These are phyloP conservation scores for Clathrospora elynae DNA, from an alignment of 2,329 filamentous ascomycete species.

Conservation along the genomic window DNA sequence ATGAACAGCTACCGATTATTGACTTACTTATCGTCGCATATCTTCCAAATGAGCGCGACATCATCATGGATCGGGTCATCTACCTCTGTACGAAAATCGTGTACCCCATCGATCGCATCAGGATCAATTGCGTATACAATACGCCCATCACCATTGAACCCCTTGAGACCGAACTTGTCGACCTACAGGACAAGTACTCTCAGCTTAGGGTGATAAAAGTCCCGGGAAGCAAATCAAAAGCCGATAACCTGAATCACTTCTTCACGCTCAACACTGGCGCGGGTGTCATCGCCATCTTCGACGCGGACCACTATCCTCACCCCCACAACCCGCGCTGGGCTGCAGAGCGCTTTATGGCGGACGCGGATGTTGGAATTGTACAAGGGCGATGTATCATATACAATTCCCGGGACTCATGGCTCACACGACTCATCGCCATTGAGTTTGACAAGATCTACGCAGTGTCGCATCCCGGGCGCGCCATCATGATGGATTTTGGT, in stretches of 20 bases:
- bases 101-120: conserved; percentile 51
- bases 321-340: conserved; percentile 54
- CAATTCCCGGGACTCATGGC: conserved; percentile 50
- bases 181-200: conserved; percentile 42
- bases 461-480: conserved; percentile 53
- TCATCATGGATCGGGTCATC: conserved; percentile 51
- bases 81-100: conserved; percentile 52
- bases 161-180: conserved; percentile 48
- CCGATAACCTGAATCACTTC: conserved; percentile 56
- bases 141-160: conserved; percentile 52
- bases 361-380: conserved; percentile 51
- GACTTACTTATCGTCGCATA: conserved; percentile 56
- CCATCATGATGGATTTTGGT: conserved; percentile 52
- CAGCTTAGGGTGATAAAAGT: conserved; percentile 53
- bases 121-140: conserved; percentile 55
- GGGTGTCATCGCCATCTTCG: conserved; percentile 53
- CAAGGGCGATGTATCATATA: conserved; percentile 56
- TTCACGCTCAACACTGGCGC: conserved; percentile 49
- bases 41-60: conserved; percentile 55
- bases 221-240: conserved; percentile 52
- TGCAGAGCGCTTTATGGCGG: conserved; percentile 50
- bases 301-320: conserved; percentile 55
- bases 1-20: conserved; percentile 47
- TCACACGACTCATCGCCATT: conserved; percentile 52
- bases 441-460: conserved; percentile 58